Evolutionary conservation across 805 yeast genomes (phyloP).

Genomic region (Kodamaea leandrae): DNA sequence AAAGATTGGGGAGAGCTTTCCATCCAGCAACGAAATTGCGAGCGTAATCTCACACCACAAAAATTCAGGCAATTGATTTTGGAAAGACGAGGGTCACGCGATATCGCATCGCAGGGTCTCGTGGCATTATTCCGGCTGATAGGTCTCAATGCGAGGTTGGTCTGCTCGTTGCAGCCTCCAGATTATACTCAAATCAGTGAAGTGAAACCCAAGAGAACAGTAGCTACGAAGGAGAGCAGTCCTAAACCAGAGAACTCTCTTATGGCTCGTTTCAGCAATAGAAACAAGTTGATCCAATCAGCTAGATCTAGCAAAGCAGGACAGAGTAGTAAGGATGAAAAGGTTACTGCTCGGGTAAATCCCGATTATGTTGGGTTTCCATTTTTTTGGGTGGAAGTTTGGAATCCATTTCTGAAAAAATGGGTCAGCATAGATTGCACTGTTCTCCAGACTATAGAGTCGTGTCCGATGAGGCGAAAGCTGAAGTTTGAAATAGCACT

Average conservation of each 20-base stretch:
- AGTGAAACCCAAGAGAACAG: constrained; percentile 6
- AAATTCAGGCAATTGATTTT: constrained; percentile 45
- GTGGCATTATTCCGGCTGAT: constrained; percentile 70
- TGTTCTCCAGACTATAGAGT: constrained; percentile 60
- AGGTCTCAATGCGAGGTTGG: constrained; percentile 68
- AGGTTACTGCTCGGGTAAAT: too few relatives aligned
- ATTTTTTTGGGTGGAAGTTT: constrained; percentile 88
- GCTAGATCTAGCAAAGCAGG: constrained; percentile 16
- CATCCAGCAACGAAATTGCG: constrained; percentile 21
- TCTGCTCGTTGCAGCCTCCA: constrained; percentile 86
- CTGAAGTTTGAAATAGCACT: constrained; percentile 60
- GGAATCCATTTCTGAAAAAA: constrained; percentile 67
- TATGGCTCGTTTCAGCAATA: constrained; percentile 9
- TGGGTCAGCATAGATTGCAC: constrained; percentile 91
- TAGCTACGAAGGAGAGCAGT: neutral
- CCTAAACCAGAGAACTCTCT: too few relatives aligned
- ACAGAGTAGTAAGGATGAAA: too few relatives aligned
- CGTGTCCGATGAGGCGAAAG: constrained; percentile 49
- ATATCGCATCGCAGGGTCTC: constrained; percentile 84
- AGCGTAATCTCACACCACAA: constrained; percentile 29
- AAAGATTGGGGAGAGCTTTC: constrained; percentile 35
- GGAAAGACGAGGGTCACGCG: constrained; percentile 65
- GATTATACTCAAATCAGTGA: constrained; percentile 55
- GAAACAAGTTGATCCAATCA: constrained; percentile 16
- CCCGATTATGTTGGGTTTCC: constrained; percentile 17